phyloP scores from a whole-genome alignment of 352 stramenopile genomes.

The Phytopythium chamaehyphon region DNA sequence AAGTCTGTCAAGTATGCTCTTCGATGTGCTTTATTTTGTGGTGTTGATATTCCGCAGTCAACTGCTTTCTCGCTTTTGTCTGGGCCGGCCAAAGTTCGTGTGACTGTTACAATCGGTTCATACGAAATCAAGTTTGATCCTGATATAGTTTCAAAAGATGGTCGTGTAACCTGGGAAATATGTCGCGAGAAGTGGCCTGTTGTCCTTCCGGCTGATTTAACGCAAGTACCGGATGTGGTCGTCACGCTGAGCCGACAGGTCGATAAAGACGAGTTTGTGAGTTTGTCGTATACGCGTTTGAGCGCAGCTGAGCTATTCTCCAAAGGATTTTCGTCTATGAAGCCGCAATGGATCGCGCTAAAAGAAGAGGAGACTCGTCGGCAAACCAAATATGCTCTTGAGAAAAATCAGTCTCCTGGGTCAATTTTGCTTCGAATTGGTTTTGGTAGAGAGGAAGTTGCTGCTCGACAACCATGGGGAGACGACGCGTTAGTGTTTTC shows the following conservation, averaged over 20 bases:
- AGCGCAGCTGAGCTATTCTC: slow-evolving; percentile 31
- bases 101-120: slow-evolving; percentile 40
- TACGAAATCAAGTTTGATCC: slow-evolving; percentile 51
- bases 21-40: slow-evolving; percentile 54
- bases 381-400: slow-evolving; percentile 50
- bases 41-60: slow-evolving; percentile 40
- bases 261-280: slow-evolving; percentile 56
- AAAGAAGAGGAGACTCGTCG: slow-evolving; percentile 55
- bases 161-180: slow-evolving; percentile 42
- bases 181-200: slow-evolving; percentile 46
- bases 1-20: slow-evolving; percentile 67
- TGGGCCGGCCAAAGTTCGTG: slow-evolving; percentile 31
- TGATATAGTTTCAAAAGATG: slow-evolving; percentile 40
- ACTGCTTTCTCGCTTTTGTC: slow-evolving; percentile 10
- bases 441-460: slow-evolving; percentile 67
- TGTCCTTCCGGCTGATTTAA: slow-evolving; percentile 58
- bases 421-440: slow-evolving; percentile 50
- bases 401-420: slow-evolving; percentile 45
- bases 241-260: slow-evolving; percentile 57
- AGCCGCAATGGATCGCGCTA: slow-evolving; percentile 53
- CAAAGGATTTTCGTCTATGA: slow-evolving; percentile 29
- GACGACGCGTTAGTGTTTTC: slow-evolving; percentile 35
- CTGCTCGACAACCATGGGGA: slow-evolving; percentile 47
- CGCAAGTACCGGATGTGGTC: slow-evolving; percentile 61
- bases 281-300: slow-evolving; percentile 52